A percentile compares a stretch with the other conserved stretches of the same genome.
Evolutionary conservation across 495 filamentous ascomycete genomes (phyloP).

Genomic region (Trichoderma reesei): DNA sequence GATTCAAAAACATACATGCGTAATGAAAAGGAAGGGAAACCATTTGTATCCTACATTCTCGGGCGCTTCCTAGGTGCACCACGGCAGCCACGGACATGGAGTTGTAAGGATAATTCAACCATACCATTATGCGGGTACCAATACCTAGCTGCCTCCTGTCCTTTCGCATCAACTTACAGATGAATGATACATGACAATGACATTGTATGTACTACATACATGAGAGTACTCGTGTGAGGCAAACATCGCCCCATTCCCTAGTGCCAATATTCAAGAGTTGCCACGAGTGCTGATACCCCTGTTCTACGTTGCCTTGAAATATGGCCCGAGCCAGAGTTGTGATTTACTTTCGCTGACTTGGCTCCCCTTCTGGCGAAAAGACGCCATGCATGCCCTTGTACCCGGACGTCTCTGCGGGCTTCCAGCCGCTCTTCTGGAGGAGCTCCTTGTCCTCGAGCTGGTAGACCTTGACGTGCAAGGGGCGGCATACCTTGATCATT

Average conservation of each 20-base stretch:
- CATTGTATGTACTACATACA: background rate
- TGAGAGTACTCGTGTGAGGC: background rate
- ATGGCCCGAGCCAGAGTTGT: background rate
- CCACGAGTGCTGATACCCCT: background rate
- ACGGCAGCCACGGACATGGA: background rate
- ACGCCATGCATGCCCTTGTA: constrained; percentile 65
- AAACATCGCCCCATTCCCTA: no score
- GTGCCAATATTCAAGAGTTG: no score
- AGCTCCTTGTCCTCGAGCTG: constrained; percentile 42
- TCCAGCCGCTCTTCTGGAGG: constrained; percentile 48
- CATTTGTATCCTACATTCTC: background rate
- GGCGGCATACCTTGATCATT: constrained; percentile 67
- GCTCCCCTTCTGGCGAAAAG: constrained; percentile 1
- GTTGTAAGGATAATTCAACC: constrained; percentile 4
- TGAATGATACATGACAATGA: background rate
- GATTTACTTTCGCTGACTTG: background rate
- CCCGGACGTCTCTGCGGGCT: constrained; percentile 40
- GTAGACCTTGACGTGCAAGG: constrained; percentile 61
- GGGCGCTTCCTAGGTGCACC: background rate
- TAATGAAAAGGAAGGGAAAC: background rate
- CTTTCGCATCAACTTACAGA: background rate
- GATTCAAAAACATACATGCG: background rate
- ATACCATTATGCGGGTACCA: constrained; percentile 6
- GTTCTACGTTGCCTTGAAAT: no score
- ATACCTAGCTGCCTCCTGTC: background rate